Evolutionary conservation across 179 eudicot genomes (phyloP), one percentile per base, ranked within the genome.

Genomic region (Drosera spatulata): DNA sequence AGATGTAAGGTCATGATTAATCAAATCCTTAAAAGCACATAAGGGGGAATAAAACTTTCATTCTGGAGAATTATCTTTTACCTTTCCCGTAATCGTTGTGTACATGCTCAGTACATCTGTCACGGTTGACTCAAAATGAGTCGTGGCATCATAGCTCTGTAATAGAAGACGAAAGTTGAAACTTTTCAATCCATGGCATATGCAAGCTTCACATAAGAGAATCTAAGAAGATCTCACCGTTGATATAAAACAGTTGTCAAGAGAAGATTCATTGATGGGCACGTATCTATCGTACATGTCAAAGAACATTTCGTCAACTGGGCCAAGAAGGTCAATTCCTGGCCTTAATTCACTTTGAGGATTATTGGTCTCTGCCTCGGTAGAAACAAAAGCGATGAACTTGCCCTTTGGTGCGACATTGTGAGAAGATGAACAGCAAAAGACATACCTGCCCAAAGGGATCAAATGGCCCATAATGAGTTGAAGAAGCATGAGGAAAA

Each of bases 351-450:
- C 96, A 56, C 66, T 73, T 72, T 81, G 75, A 37, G 94, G 96
- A 44, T 83, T 61, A 62, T 88, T 90, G 8, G 83, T 83, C 72
- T 88, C 96, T 6, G 96, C 96, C 67, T 88, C 96, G 1, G 96
- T 79, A 22, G 59, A 45, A 58, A 42, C 22, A 44, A 7, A 9
- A 22, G 33, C 46, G 4, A 41, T 45, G 14, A 53, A 10, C 41
- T 76, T 90, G 84, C 12, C 95, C 97, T 71, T 87, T 81, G 93
- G 93, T 60, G 95, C 95, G 38, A 90, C 93, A 71, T 85, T 90
- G 51, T 90, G 97, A 50, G 85, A 66, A 79, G 87, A 89, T 5
- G 97, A 89, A 71, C 95, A 89, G 63, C 95, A 89, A 61, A 90
- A 90, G 47, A 90, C 61, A 66, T 89, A 89, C 97, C 97, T 89